Conservation (phyloP, 345 rosid genomes). For the Eucalyptus camaldulensis region DNA sequence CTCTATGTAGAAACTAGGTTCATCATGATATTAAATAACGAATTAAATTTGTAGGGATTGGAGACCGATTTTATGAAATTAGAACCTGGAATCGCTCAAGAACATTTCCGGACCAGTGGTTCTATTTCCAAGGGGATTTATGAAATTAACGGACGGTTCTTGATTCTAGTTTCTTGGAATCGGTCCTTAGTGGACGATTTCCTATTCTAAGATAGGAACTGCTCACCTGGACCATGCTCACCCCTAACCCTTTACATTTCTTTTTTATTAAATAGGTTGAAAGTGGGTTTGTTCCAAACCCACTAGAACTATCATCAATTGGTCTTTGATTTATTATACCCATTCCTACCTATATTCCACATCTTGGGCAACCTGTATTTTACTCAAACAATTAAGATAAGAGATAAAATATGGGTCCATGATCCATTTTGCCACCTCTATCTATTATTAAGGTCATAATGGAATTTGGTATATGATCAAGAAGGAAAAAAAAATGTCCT, state of each 20-base stretch:
- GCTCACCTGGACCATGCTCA: accelerated
- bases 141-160: too few relatives aligned
- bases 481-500: not conserved
- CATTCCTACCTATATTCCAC: not conserved
- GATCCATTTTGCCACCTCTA: not conserved
- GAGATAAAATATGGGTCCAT: not conserved
- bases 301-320: not conserved
- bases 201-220: too few relatives aligned
- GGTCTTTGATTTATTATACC: not conserved
- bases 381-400: not conserved
- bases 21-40: too few relatives aligned
- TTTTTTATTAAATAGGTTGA: not conserved
- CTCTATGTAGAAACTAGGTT: too few relatives aligned
- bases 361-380: not conserved
- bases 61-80: too few relatives aligned
- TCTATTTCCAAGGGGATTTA: too few relatives aligned
- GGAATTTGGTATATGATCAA: not conserved
- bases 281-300: not conserved
- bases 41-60: too few relatives aligned
- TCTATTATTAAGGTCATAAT: not conserved
- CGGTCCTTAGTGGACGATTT: accelerated
- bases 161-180: too few relatives aligned
- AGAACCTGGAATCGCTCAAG: too few relatives aligned
- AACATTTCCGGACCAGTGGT: too few relatives aligned
- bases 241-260: not conserved